phyloP scores from a whole-genome alignment of 139 green algal species.

The Mesotaenium endlicherianum region DNA sequence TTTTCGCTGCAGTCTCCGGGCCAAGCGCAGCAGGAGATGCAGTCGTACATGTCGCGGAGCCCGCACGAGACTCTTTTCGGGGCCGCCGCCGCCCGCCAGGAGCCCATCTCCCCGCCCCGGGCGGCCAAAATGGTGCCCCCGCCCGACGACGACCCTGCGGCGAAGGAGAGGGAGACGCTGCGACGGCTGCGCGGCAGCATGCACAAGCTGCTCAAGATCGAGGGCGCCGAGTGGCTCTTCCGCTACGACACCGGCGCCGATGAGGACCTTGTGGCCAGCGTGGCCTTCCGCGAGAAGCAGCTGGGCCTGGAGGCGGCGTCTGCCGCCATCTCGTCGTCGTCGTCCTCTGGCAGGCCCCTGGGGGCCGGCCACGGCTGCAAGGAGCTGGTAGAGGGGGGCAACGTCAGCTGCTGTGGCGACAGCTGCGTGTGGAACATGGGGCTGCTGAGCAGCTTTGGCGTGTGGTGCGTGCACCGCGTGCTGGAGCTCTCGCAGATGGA shows the following conservation, averaged over 20 bases:
- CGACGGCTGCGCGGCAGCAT: neutral
- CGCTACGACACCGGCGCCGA: constrained; percentile 18
- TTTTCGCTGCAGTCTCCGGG: neutral
- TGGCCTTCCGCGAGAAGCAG: constrained; percentile 1
- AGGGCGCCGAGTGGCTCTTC: constrained; percentile 27
- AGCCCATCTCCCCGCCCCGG: too few relatives aligned
- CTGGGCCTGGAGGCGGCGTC: neutral
- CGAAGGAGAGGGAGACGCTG: neutral
- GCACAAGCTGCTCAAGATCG: neutral
- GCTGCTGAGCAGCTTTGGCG: constrained; percentile 59
- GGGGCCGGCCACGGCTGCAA: neutral
- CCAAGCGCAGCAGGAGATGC: neutral
- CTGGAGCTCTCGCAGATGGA: constrained; percentile 61
- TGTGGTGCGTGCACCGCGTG: constrained; percentile 61
- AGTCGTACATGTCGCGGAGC: constrained; percentile 7
- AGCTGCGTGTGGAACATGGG: constrained; percentile 9
- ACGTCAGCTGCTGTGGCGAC: constrained; percentile 1
- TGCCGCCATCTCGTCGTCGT: neutral
- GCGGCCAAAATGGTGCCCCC: too few relatives aligned
- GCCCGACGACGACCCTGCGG: neutral
- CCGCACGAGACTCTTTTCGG: constrained; percentile 29
- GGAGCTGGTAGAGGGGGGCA: constrained; percentile 1
- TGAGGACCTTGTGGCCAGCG: constrained; percentile 11
- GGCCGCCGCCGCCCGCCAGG: neutral
- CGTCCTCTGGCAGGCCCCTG: neutral